Percentiles rank a stretch among this genome's conserved stretches.
Conservation (phyloP, 768 basidiomycete species). For the Cystofilobasidium macerans region DNA sequence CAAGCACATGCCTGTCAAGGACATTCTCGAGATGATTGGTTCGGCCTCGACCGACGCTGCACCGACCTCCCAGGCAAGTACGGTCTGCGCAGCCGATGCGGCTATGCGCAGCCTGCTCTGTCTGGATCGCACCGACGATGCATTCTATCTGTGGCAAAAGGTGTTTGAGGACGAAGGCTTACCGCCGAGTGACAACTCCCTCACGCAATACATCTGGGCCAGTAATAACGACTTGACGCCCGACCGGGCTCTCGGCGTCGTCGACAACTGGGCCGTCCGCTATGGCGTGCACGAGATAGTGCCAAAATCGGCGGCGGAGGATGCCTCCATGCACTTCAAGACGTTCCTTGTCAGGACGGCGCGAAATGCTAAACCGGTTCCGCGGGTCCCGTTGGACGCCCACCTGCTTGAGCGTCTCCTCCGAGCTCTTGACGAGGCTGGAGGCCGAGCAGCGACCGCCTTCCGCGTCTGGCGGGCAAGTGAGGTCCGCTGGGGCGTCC, state of each 20-base stretch:
- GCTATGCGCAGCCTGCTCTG: background rate
- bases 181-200: background rate
- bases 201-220: background rate
- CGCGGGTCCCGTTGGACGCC: background rate
- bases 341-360: background rate
- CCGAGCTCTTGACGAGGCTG: no score
- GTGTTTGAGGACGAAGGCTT: background rate
- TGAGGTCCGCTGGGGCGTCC: slow-evolving; percentile 1
- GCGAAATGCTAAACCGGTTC: background rate
- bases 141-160: slow-evolving; percentile 1
- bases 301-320: no score
- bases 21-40: no score
- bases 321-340: no score
- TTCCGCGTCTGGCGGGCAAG: slow-evolving; percentile 15
- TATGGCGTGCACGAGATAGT: slow-evolving; percentile 7
- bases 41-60: no score
- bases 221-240: background rate
- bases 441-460: no score
- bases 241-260: background rate
- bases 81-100: background rate
- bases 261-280: slow-evolving; percentile 10
- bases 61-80: no score
- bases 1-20: no score
- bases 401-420: background rate
- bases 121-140: background rate